Evolutionary conservation across 2,329 filamentous ascomycete species (phyloP), one percentile per base, ranked within the genome.

Genomic region (Exophiala alcalophila): DNA sequence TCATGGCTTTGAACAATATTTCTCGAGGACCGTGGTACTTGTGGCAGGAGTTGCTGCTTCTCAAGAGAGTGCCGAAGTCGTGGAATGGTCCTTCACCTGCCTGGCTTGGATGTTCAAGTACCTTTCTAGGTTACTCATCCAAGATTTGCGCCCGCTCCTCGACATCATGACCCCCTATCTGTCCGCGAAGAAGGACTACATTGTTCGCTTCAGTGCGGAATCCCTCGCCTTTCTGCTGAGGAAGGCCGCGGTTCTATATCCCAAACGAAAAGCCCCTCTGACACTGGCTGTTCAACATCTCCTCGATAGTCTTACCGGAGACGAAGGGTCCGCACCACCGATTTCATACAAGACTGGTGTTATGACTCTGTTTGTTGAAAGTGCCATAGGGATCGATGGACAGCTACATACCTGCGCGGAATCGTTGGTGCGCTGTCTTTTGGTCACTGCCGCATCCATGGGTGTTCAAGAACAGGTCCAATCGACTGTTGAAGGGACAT

Each of bases 81-180:
- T 97, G 36, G 92, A 98, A 68, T 97, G 91, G 90, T 91, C 87
- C 36, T 98, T 98, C 67, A 88, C 84, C 9, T 90, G 87, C 56
- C 73, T 98, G 42, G 89, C 92, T 31, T 98, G 94, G 73, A 73
- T 97, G 27, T 96, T 98, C 77, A 98, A 98, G 62, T 97, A 97
- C 60, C 77, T 98, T 4, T 94, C 89, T 2, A 82, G 87, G 52
- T 76, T 97, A 0, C 68, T 98, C 15, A 85, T 92, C 0, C 84
- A 88, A 3, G 86, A 98, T 60, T 68, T 98, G 50, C 76, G 86
- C 49, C 88, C 91, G 32, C 83, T 94, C 2, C 90, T 88, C 61
- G 78, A 87, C 59, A 79, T 92, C 38, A 80, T 98, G 70, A 78
- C 85, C 1, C 84, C 89, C 3, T 75, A 97, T 38, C 77, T 98